These are phyloP conservation scores for Chalciporus chontae DNA, from an alignment of 768 basidiomycete species.

Conservation along the genomic window DNA sequence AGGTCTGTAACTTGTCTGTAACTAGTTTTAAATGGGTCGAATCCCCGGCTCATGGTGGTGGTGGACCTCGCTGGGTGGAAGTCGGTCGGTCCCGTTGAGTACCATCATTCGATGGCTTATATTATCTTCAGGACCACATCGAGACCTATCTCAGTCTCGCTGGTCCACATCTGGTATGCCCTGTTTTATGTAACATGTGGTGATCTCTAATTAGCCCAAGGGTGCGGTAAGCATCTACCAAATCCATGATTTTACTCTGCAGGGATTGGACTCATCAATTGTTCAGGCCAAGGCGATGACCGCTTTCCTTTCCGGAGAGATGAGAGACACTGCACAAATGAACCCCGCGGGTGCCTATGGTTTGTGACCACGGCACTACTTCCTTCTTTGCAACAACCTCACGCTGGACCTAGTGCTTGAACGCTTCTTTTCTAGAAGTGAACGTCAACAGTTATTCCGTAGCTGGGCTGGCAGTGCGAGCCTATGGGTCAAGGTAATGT, in stretches of 20 bases:
- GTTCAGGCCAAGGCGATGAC: slow-evolving; percentile 91
- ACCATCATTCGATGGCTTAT: not conserved
- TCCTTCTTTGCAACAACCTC: not conserved
- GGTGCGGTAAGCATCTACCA: slow-evolving; percentile 59
- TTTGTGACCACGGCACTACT: slow-evolving; percentile 22
- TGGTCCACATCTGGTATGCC: slow-evolving; percentile 77
- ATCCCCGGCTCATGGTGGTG: slow-evolving; percentile 73
- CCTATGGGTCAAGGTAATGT: slow-evolving; percentile 87
- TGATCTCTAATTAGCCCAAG: slow-evolving; percentile 33
- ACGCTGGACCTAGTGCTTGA: slow-evolving; percentile 54
- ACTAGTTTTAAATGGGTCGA: slow-evolving; percentile 95
- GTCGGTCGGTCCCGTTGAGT: slow-evolving; percentile 34
- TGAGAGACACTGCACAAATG: slow-evolving; percentile 89
- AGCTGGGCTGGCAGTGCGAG: slow-evolving; percentile 95
- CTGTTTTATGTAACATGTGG: not conserved
- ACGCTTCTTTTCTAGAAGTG: slow-evolving; percentile 86
- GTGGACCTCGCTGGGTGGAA: slow-evolving; percentile 90
- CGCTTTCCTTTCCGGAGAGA: slow-evolving; percentile 93
- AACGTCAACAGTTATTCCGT: slow-evolving; percentile 85
- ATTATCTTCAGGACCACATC: slow-evolving; percentile 61
- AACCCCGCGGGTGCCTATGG: slow-evolving; percentile 79
- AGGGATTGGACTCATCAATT: not conserved
- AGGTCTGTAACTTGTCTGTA: not conserved
- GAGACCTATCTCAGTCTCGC: slow-evolving; percentile 82
- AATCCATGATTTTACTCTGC: not conserved